phyloP scores from a whole-genome alignment of 768 basidiomycete species.

The Auricularia sp. region DNA sequence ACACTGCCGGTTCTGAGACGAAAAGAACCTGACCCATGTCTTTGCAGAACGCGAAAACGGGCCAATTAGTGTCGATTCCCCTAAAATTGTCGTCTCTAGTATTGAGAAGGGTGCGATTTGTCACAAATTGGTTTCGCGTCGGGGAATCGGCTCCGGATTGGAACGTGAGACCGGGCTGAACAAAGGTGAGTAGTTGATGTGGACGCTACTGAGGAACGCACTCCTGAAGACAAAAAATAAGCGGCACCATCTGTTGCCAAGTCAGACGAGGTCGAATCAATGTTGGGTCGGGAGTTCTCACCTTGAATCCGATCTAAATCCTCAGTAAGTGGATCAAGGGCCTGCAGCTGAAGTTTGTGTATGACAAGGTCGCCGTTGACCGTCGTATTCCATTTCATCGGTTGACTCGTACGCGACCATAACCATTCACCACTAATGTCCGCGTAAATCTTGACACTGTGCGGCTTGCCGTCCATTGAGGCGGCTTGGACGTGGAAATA shows the following conservation, averaged over 20 bases:
- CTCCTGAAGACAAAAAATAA: no score
- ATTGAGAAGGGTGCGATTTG: constrained; percentile 9
- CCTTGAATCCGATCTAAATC: not conserved
- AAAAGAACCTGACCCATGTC: constrained; percentile 10
- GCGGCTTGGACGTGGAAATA: not conserved
- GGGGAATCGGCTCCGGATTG: constrained; percentile 10
- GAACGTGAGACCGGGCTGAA: no score
- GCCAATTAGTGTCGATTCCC: constrained; percentile 12
- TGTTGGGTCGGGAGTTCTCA: no score
- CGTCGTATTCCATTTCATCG: not conserved
- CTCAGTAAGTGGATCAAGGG: not conserved
- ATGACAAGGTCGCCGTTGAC: not conserved
- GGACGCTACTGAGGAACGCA: no score
- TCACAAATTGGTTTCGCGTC: constrained; percentile 10
- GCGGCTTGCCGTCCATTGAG: not conserved
- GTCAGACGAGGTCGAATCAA: no score
- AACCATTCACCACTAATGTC: not conserved
- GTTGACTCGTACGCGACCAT: not conserved
- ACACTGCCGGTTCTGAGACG: constrained; percentile 18
- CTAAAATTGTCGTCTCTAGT: constrained; percentile 12
- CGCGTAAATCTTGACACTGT: not conserved
- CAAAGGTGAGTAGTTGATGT: no score
- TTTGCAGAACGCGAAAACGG: constrained; percentile 11
- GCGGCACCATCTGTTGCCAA: no score
- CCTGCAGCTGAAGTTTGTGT: not conserved